Evolutionary conservation across 441 rosid genomes (phyloP), one percentile per base, ranked within the genome.

Genomic region (Populus trichocarpa): DNA sequence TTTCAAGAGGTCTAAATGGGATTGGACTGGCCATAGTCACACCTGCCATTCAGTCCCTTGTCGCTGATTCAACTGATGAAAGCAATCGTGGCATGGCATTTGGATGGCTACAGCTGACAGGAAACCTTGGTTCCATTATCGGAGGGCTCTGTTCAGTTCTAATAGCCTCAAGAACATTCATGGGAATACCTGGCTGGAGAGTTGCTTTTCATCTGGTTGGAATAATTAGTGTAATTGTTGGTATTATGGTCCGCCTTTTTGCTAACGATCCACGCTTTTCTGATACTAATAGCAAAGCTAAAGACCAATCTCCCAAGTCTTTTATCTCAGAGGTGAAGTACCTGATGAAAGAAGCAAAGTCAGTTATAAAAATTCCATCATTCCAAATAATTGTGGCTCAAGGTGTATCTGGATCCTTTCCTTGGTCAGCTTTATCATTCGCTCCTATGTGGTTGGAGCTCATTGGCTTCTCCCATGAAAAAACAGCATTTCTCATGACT

Each of bases 381-480:
- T 94, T 94, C 73, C 92, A 89, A 75, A 87, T 91, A 33, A 84
- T 91, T 18, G 93, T 94, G 11, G 96, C 98, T 80, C 98, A 92
- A 78, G 96, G 96, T 18, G 88, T 92, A n/a, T 89, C 91, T 0
- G 96, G 96, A 33, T 81, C 91, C 2, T 91, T 92, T 77, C 91
- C 96, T 5, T 85, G 94, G 91, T 90, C 92, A 28, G 92, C 93
- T 77, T 82, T 89, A 35, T 88, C 96, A 13, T 92, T 94, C 84
- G 86, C 87, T 0, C 80, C 97, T 0, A 86, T 94, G 93, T 92
- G 98, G 97, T 75, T 91, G 35, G 97, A 94, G 76, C 97, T 94
- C 20, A 87, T 84, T 16, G 98, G 97, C 68, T 94, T 90, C 86
- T 88, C 94, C 7, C 94, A 94, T 63, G 73, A 80, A 61, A 84